A percentile compares a stretch with the other conserved stretches of the same genome.
phyloP scores from a whole-genome alignment of 371 early-diverging fungal genomes.

The Blyttiomyces sp. region DNA sequence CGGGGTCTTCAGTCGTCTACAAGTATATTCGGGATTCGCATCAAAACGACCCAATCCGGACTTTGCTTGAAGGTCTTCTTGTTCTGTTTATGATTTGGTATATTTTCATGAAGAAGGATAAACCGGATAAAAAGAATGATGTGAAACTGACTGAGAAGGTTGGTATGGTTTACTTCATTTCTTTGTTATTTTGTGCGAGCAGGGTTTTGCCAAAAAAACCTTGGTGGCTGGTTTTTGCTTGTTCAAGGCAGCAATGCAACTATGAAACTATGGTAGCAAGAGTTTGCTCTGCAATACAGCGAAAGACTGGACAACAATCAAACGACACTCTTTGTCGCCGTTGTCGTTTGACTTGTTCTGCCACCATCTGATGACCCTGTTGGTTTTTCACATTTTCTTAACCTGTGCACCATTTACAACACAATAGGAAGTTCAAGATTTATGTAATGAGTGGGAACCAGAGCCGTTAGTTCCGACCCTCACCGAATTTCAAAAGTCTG shows the following conservation, averaged over 20 bases:
- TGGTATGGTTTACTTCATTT: constrained; percentile 1
- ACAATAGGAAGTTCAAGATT: constrained; percentile 90
- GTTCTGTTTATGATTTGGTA: constrained; percentile 89
- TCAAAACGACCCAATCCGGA: constrained; percentile 94
- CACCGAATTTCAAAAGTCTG: constrained; percentile 66
- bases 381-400: too few relatives aligned
- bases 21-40: constrained; percentile 88
- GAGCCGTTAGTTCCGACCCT: constrained; percentile 88
- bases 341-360: background rate
- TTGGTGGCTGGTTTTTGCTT: too few relatives aligned
- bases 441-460: constrained; percentile 94
- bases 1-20: constrained; percentile 72
- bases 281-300: too few relatives aligned
- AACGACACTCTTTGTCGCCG: too few relatives aligned
- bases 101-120: constrained; percentile 79
- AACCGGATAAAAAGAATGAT: constrained; percentile 73
- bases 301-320: too few relatives aligned
- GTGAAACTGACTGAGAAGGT: constrained; percentile 83
- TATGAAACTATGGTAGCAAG: too few relatives aligned
- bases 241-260: too few relatives aligned
- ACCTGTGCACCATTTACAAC: too few relatives aligned
- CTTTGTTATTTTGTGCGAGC: background rate
- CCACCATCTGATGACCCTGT: background rate
- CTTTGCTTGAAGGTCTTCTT: constrained; percentile 80
- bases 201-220: background rate